Evolutionary conservation across 768 basidiomycete species (phyloP), one percentile per base, ranked within the genome.

Genomic region (Leccinum obscurum): DNA sequence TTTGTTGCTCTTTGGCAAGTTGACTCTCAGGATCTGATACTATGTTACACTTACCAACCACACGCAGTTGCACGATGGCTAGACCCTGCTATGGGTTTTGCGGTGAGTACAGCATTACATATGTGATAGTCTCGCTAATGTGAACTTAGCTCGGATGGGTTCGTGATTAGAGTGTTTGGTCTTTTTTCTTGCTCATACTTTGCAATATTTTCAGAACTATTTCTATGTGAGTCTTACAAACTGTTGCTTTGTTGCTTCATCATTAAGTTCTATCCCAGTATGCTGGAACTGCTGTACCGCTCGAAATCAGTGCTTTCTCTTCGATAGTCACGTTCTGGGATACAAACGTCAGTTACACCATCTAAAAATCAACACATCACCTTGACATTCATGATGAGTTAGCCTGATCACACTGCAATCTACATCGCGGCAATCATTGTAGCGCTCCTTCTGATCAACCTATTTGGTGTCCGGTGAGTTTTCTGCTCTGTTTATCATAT

Each of bases 251-350:
- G 17, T 58, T 24, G 11, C 10, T 11, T 55, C 6, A 10, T 4
- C 26, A 7, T 57, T 58, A 8, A 63, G 3, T 14, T 11, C 6
- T 52, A 26, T 3, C 22, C 20, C 4, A 70, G 68, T 64, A 52
- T 57, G n/a, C 54, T 41, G 66, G 58, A n/a, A 80, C 79, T 62
- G 77, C 80, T 5, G 66, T 82, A 15, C 80, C 81, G 3, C 77
- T 81, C 22, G 83, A 84, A 65, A 76, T 85, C 44, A 79, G 79
- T 22, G 84, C 84, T 2, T 77, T 80, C 7, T 71, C 80, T n/a
- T 71, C 82, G 20, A 66, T 86, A 56, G 75, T 85, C 54, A 69
- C 74, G 34, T 84, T 80, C 71, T 85, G 84, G 84, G 78, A 80
- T 68, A 15, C 9, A 5, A 51, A 70, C n/a, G 68, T 70, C 20